Percentiles rank a stretch among this genome's conserved stretches.
These are phyloP conservation scores for Avena insularis DNA, from an alignment of 176 grass and related monocot genomes.

Conservation along the genomic window DNA sequence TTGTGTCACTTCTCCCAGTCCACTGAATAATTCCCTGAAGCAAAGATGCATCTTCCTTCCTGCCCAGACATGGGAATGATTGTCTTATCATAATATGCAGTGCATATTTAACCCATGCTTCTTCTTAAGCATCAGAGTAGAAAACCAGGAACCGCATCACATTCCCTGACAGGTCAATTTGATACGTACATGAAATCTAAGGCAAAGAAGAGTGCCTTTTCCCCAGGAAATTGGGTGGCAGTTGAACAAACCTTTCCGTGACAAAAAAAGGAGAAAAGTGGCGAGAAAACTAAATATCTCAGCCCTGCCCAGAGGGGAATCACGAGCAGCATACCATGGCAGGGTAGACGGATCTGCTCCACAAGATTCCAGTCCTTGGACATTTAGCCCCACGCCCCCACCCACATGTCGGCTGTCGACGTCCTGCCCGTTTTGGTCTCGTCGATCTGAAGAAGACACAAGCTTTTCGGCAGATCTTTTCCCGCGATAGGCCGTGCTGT, in stretches of 20 bases:
- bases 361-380: background rate
- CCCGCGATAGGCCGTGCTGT: background rate
- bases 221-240: background rate
- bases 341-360: background rate
- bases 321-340: background rate
- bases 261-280: background rate
- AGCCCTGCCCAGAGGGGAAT: constrained; percentile 15
- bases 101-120: background rate
- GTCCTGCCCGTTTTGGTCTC: background rate
- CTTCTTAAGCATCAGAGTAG: background rate
- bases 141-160: background rate
- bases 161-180: background rate
- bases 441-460: background rate
- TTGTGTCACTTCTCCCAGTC: background rate
- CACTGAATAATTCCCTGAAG: background rate
- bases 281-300: background rate
- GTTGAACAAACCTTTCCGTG: background rate
- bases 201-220: background rate
- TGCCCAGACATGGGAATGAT: background rate
- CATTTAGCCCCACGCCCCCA: background rate
- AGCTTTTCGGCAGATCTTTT: background rate
- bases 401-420: background rate
- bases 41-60: background rate
- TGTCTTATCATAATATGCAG: constrained; percentile 1
- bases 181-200: background rate